Evolutionary conservation across 2,329 filamentous ascomycete species (phyloP).

Genomic region (Zasmidium citrigriseum): DNA sequence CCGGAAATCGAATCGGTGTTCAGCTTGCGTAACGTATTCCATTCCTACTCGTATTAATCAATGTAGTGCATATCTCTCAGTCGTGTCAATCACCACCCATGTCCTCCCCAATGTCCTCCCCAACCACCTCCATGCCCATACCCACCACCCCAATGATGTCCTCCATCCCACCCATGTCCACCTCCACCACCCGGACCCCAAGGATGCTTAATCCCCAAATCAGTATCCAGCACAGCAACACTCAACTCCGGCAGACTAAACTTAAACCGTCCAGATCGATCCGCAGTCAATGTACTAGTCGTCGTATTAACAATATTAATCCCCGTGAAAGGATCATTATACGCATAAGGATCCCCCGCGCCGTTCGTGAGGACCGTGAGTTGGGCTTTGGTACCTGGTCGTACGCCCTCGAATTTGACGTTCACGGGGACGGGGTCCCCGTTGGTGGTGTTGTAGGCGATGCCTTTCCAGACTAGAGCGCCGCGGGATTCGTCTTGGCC

Average conservation of each 20-base stretch:
- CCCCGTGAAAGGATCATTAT: conserved; percentile 53
- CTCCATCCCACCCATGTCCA: background rate
- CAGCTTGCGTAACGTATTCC: too few relatives aligned
- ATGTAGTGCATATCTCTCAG: too few relatives aligned
- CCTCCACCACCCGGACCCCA: background rate
- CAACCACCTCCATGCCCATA: conserved; percentile 7
- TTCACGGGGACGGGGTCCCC: conserved; percentile 34
- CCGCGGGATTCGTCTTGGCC: conserved; percentile 41
- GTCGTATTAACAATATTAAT: conserved; percentile 34
- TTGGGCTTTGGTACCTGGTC: conserved; percentile 34
- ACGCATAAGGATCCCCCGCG: conserved; percentile 35
- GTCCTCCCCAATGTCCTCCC: conserved; percentile 3
- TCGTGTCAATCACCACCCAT: conserved; percentile 8
- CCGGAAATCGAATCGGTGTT: too few relatives aligned
- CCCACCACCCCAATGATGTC: background rate
- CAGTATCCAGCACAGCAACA: conserved; percentile 55
- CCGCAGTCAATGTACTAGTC: conserved; percentile 36
- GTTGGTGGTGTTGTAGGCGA: conserved; percentile 51
- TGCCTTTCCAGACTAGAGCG: conserved; percentile 48
- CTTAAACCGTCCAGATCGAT: conserved; percentile 49
- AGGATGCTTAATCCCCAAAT: conserved; percentile 4
- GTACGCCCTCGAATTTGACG: conserved; percentile 40
- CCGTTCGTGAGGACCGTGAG: conserved; percentile 47
- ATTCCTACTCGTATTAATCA: too few relatives aligned
- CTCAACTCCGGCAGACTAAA: conserved; percentile 58